Conservation (phyloP, 768 basidiomycete species). For the Tricholomella constricta region DNA sequence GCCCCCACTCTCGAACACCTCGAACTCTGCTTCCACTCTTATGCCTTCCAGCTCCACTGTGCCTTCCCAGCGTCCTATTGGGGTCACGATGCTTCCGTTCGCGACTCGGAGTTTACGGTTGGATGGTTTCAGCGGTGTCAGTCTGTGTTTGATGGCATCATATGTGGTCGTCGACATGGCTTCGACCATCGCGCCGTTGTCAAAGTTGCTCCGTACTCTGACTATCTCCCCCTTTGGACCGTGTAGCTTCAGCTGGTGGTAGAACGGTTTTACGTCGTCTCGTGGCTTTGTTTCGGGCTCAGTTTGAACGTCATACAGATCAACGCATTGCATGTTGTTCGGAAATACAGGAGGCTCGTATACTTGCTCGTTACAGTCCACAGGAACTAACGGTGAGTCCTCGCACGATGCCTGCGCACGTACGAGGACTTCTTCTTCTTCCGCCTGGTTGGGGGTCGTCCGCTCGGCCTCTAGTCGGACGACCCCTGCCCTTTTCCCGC, state of each 20-base stretch:
- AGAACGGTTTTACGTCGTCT: background rate
- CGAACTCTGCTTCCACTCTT: constrained; percentile 13
- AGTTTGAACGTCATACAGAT: background rate
- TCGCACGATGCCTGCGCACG: background rate
- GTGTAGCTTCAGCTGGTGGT: constrained; percentile 2
- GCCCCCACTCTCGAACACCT: constrained; percentile 27
- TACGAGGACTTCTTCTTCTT: background rate
- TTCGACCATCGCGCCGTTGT: constrained; percentile 26
- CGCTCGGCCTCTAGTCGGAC: constrained; percentile 15
- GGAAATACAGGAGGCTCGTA: background rate
- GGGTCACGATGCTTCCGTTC: constrained; percentile 18
- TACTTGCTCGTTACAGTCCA: background rate
- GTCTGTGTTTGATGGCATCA: background rate
- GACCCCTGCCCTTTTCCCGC: no score
- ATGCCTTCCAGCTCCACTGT: background rate
- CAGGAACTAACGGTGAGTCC: background rate
- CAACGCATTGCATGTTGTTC: constrained; percentile 4
- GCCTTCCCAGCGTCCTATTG: constrained; percentile 8
- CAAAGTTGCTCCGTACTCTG: constrained; percentile 13
- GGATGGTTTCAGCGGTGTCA: constrained; percentile 3
- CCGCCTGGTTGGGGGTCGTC: constrained; percentile 10
- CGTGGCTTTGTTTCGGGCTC: background rate
- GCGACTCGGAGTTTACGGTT: constrained; percentile 23
- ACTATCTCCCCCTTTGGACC: background rate
- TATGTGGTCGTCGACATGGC: constrained; percentile 13